phyloP scores from a whole-genome alignment of 1,139 yeast genomes.

The Ogataea hybrid region DNA sequence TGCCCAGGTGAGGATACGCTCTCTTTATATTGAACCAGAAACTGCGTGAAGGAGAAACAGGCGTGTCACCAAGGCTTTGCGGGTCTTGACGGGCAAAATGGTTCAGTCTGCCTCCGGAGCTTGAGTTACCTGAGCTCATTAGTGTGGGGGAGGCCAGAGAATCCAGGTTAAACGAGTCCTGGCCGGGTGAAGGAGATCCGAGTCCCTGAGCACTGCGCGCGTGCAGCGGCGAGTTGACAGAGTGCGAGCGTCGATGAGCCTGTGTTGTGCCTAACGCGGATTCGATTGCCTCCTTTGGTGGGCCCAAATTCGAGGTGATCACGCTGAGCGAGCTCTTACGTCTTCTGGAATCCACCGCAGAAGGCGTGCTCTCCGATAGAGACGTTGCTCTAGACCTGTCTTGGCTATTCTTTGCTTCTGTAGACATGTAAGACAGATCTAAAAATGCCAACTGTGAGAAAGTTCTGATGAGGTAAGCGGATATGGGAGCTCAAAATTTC shows the following conservation, averaged over 20 bases:
- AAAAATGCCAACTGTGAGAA: slow-evolving; percentile 6
- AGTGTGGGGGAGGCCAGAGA: slow-evolving; percentile 1
- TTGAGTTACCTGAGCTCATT: not conserved
- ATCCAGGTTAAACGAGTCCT: not conserved
- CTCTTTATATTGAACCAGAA: slow-evolving; percentile 6
- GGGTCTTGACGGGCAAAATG: not conserved
- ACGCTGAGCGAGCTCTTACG: slow-evolving; percentile 4
- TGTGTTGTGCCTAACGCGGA: slow-evolving; percentile 9
- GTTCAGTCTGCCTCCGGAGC: not conserved
- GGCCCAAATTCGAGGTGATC: not conserved
- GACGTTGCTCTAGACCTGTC: slow-evolving; percentile 1
- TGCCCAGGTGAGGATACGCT: slow-evolving; percentile 19
- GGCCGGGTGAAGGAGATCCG: too few relatives aligned
- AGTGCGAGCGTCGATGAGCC: slow-evolving; percentile 17
- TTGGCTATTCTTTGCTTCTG: not conserved
- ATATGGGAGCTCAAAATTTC: not conserved
- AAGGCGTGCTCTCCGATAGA: not conserved
- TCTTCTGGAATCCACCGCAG: not conserved
- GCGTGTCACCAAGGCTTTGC: not conserved
- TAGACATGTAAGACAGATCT: slow-evolving; percentile 1
- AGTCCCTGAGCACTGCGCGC: not conserved
- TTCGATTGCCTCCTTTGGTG: slow-evolving; percentile 6
- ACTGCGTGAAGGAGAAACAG: slow-evolving; percentile 15
- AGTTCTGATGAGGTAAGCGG: slow-evolving; percentile 7
- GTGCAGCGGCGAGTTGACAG: slow-evolving; percentile 12